Conservation (phyloP, 768 basidiomycete species). For the Agrocybe chaxingu region DNA sequence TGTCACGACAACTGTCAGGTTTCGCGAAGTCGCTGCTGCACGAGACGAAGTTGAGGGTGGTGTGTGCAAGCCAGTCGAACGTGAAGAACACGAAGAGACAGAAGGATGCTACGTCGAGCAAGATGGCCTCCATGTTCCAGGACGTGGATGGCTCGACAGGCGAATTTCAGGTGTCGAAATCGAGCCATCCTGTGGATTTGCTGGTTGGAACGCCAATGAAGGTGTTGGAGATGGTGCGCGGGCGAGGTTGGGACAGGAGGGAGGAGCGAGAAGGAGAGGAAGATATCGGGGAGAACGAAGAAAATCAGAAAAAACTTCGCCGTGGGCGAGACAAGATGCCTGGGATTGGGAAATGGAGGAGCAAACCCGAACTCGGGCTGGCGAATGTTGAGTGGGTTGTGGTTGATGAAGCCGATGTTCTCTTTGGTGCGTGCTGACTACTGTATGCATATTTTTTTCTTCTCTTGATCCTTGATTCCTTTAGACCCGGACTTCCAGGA, state of each 20-base stretch:
- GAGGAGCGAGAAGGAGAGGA: slow-evolving; percentile 14
- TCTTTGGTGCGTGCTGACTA: slow-evolving; percentile 61
- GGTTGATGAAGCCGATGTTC: slow-evolving; percentile 87
- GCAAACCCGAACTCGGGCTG: slow-evolving; percentile 56
- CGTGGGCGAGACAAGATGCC: slow-evolving; percentile 32
- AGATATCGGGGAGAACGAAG: too few relatives aligned
- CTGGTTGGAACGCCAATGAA: slow-evolving; percentile 69
- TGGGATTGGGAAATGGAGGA: slow-evolving; percentile 39
- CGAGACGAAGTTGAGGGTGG: slow-evolving; percentile 69
- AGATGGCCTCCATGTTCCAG: slow-evolving; percentile 41
- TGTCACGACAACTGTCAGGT: slow-evolving; percentile 72
- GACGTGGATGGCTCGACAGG: slow-evolving; percentile 9
- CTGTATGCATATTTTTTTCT: not conserved
- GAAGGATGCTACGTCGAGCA: slow-evolving; percentile 39
- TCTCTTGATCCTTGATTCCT: not conserved
- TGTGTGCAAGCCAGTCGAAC: slow-evolving; percentile 68
- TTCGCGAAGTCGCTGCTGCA: slow-evolving; percentile 78
- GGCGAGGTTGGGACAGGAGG: slow-evolving; percentile 48
- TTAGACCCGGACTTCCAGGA: slow-evolving; percentile 81
- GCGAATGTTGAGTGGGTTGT: slow-evolving; percentile 84
- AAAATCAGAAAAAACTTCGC: slow-evolving; percentile 18
- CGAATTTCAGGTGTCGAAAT: slow-evolving; percentile 13
- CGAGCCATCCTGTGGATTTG: slow-evolving; percentile 42
- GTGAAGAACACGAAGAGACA: slow-evolving; percentile 22
- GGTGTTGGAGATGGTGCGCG: slow-evolving; percentile 58